Evolutionary conservation across 140 eudicot genomes (phyloP), one percentile per base, ranked within the genome.

Genomic region (Senecio squalidus): DNA sequence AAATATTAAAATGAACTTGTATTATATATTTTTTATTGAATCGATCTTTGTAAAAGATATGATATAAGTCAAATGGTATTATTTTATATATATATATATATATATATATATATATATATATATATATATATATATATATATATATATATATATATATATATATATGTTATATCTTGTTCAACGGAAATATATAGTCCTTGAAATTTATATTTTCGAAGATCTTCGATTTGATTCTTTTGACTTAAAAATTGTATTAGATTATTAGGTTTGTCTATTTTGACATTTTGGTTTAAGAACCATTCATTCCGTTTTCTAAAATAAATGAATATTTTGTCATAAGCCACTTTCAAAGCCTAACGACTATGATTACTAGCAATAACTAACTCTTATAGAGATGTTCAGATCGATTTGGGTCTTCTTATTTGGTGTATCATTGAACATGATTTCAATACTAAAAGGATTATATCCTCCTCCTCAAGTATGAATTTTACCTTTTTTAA

Each of bases 121-220:
- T 15, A 16, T 34, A 48, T 23, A 23, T 23, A 21, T 8, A 23
- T 48, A 9, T 10, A 3, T 11, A 3, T 3, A 22, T 9, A 48
- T 23, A 23, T 23, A 21, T 8, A 23, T 48, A 9, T 10, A 3
- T 11, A 3, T 3, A 22, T 9, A 3, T 10, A 17, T 23, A 46
- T 20, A 6, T 21, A 5, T 15, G 26, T 34, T n/a, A 56, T 18
- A 20, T 21, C 14, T 49, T 38, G 64, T 58, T 38, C 21, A 21
- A 21, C n/a, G 33, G 46, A 38, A 20, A 36, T 7, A 24, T 24
- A 40, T 45, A 40, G 49, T 59, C 39, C 25, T 59, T 59, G 65
- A 59, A 36, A 44, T 24, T 21, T 23, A 30, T 13, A 0, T 39
- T 38, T 24, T 38, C 25, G 38, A 23, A 39, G 52, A 59, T 59